Evolutionary conservation across 495 filamentous ascomycete genomes (phyloP), one percentile per base, ranked within the genome.

Genomic region (Apodospora peruviana): DNA sequence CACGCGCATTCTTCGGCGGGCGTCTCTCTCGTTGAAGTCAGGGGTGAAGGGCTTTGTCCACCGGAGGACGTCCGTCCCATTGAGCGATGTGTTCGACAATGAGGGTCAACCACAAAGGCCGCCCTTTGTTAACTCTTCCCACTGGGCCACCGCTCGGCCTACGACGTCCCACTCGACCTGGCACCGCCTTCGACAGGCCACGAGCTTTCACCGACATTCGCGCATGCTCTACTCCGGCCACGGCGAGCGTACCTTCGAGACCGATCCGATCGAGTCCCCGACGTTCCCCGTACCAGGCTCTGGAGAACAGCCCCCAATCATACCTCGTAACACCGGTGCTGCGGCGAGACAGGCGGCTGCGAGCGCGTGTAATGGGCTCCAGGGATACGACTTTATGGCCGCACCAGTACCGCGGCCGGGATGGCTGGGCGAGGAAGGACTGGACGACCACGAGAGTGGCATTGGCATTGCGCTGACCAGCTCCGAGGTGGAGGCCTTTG

Each of bases 391-490:
- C 36, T 59, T 74, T 4, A 69, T 72, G 45, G 59, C 71, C 59
- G 57, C 68, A 55, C 47, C 57, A 1, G 25, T 51, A 10, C 64
- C 64, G 8, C 50, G 51, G 10, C 56, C 63, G 10, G 57, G 59
- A 2, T 68, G 62, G 51, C 58, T 73, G 0, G 45, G 61, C 0
- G 61, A 71, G 12, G 61, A 69, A 8, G 61, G 60, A n/a, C 55
- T 65, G n/a, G 65, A 71, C 48, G 86, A 90, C 58, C 75, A 80
- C 23, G 86, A 90, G 61, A 89, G 85, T 66, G 87, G 85, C n/a
- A 86, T 91, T 47, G 85, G 84, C 10, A 87, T 91, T 55, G 77
- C 84, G n/a, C 54, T 87, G 21, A 79, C 81, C 4, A 73, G 62
- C 40, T 61, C 62, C 17, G 64, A 70, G 14, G 72, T 71, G 4